A percentile compares a stretch with the other conserved stretches of the same genome.
These are phyloP conservation scores for Murraya koenigii DNA, from an alignment of 345 rosid species.

Conservation along the genomic window DNA sequence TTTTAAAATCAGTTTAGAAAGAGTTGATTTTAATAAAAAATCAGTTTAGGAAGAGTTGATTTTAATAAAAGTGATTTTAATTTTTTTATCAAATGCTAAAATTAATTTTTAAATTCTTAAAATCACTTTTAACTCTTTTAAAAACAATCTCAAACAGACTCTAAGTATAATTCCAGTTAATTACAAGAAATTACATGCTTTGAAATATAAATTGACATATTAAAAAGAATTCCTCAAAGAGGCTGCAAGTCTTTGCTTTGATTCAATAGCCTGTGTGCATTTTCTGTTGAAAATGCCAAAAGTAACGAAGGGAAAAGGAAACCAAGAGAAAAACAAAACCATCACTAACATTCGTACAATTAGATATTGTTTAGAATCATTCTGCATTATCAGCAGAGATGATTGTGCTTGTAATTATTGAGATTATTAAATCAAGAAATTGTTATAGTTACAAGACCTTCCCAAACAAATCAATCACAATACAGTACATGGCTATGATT, in stretches of 20 bases:
- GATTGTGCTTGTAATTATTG: slow-evolving; percentile 6
- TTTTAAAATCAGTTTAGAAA: too few relatives aligned
- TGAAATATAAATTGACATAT: background rate
- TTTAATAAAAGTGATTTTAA: too few relatives aligned
- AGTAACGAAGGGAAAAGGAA: background rate
- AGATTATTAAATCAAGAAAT: slow-evolving; percentile 10
- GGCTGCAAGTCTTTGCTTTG: background rate
- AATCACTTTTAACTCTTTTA: too few relatives aligned
- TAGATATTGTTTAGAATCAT: background rate
- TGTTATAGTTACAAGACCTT: background rate
- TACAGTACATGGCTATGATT: background rate
- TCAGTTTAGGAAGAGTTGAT: too few relatives aligned
- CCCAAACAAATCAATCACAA: background rate
- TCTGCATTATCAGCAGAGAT: slow-evolving; percentile 16
- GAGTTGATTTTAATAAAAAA: too few relatives aligned
- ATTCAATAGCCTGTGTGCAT: background rate
- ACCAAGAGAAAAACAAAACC: slow-evolving; percentile 17
- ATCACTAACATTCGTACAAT: slow-evolving; percentile 20
- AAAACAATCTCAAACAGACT: too few relatives aligned
- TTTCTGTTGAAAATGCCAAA: slow-evolving; percentile 9
- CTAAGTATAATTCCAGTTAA: too few relatives aligned
- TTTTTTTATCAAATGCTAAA: too few relatives aligned
- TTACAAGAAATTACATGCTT: too few relatives aligned
- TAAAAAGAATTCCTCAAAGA: slow-evolving; percentile 9
- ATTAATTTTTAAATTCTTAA: too few relatives aligned